Evolutionary conservation across 306 rosid species (phyloP), one percentile per base, ranked within the genome.

Genomic region (Citrullus amarus): DNA sequence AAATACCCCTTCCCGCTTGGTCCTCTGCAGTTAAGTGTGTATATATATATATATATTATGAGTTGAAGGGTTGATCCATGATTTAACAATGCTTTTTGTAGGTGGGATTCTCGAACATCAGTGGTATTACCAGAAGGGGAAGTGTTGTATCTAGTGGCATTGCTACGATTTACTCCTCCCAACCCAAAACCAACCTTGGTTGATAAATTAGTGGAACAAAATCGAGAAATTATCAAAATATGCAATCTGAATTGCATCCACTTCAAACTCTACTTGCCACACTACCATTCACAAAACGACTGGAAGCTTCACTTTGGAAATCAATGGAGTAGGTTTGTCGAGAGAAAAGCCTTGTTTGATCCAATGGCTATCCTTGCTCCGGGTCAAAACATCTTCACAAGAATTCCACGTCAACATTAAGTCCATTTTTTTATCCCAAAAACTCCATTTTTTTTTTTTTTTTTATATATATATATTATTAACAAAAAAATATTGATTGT

Each of bases 101-200:
- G 98, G 90, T 95, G 98, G 98, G 98, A 95, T 82, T 59, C 44
- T 38, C 91, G 98, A 25, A 92, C 93, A 14, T 95, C 98, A 1
- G 90, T 82, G 69, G 87, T 68, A 84, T 44, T 92, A 76, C 98
- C 98, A 0, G 87, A 92, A 78, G 89, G 93, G 10, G 96, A 92
- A 78, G 86, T 95, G 32, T 90, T 95, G 87, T 95, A 95, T 93
- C 60, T 89, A 41, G 89, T 95, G 84, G 97, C 97, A 1, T 77
- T 94, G 80, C 83, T 94, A 25, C 93, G 98, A 22, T 91, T 88
- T 78, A 85, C 80, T 72, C 89, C 87, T 9, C 87, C 96, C 9
- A 82, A 86, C 8, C 91, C 93, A 0, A 87, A 81, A 78, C 88
- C 85, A 1, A 87, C 96, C 6, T 82, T 81, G 0, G 83, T 84